phyloP scores from a whole-genome alignment of 768 basidiomycete species.

The Dendrothele bispora region DNA sequence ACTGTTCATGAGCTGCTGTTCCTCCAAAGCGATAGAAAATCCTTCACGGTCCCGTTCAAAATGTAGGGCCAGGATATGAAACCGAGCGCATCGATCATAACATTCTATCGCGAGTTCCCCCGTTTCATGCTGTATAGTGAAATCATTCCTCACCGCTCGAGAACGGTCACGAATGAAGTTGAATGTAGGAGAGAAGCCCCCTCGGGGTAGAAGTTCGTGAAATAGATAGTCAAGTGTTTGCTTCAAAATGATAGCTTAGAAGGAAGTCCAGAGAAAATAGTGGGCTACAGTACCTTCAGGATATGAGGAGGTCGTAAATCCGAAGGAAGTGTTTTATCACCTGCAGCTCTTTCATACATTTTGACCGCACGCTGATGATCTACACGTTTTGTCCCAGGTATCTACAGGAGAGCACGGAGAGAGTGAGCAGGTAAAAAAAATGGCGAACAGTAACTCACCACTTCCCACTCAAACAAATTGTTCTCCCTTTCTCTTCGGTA shows the following conservation, averaged over 20 bases:
- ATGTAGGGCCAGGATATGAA: slow-evolving; percentile 86
- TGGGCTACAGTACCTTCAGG: slow-evolving; percentile 57
- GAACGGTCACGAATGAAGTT: slow-evolving; percentile 92
- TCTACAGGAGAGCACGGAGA: slow-evolving; percentile 48
- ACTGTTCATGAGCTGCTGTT: slow-evolving; percentile 93
- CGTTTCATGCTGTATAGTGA: slow-evolving; percentile 87
- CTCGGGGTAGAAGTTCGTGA: slow-evolving; percentile 68
- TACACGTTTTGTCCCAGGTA: slow-evolving; percentile 81
- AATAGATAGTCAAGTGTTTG: slow-evolving; percentile 92
- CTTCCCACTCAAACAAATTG: slow-evolving; percentile 85
- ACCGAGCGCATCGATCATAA: slow-evolving; percentile 91
- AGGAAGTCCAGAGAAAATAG: slow-evolving; percentile 2
- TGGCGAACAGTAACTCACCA: slow-evolving; percentile 70
- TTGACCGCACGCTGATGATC: slow-evolving; percentile 90
- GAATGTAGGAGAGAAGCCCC: slow-evolving; percentile 69
- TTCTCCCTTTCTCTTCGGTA: slow-evolving; percentile 89
- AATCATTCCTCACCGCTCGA: slow-evolving; percentile 87
- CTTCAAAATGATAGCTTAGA: slow-evolving; percentile 35
- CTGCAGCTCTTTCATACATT: slow-evolving; percentile 92
- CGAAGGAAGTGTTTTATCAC: slow-evolving; percentile 88
- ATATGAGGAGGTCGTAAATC: slow-evolving; percentile 87
- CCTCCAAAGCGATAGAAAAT: slow-evolving; percentile 72
- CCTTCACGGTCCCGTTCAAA: slow-evolving; percentile 52
- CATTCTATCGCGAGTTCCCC: slow-evolving; percentile 81
- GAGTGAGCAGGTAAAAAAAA: slow-evolving; percentile 7